Evolutionary conservation across 495 filamentous ascomycete genomes (phyloP).

Genomic region (Xylaria acuta): DNA sequence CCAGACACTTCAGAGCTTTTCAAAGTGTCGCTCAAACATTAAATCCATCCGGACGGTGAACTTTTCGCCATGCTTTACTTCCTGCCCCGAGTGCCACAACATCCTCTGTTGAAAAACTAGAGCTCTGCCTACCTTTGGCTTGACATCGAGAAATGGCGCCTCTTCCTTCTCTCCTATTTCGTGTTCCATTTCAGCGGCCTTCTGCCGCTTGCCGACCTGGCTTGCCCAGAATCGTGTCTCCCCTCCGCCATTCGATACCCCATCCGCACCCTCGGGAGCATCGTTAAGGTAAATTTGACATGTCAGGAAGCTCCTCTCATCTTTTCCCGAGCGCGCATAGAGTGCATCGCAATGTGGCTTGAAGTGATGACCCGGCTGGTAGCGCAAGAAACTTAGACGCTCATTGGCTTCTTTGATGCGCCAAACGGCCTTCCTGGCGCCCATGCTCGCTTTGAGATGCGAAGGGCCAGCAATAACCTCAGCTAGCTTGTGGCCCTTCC

Average conservation of each 20-base stretch:
- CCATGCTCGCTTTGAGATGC: conserved; percentile 40
- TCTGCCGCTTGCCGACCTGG: conserved; percentile 31
- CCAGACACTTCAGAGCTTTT: conserved; percentile 22
- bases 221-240: conserved; percentile 61
- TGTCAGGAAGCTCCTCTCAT: conserved; percentile 61
- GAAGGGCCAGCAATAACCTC: conserved; percentile 46
- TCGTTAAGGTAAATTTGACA: conserved; percentile 73
- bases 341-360: conserved; percentile 74
- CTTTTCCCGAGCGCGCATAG: conserved; percentile 62
- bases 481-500: conserved; percentile 57
- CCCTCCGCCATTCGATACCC: conserved; percentile 48
- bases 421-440: conserved; percentile 46
- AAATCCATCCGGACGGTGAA: conserved; percentile 80
- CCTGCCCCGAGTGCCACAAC: conserved; percentile 75
- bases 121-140: conserved; percentile 73
- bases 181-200: conserved; percentile 33
- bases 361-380: conserved; percentile 79
- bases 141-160: conserved; percentile 72
- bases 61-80: conserved; percentile 74
- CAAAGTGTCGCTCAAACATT: conserved; percentile 63
- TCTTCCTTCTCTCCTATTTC: conserved; percentile 50
- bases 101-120: conserved; percentile 78
- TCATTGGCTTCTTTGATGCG: conserved; percentile 72
- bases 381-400: conserved; percentile 80
- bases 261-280: conserved; percentile 43